phyloP scores from a whole-genome alignment of 2,329 filamentous ascomycete species.

The Pseudopyrenochaeta lycopersici region DNA sequence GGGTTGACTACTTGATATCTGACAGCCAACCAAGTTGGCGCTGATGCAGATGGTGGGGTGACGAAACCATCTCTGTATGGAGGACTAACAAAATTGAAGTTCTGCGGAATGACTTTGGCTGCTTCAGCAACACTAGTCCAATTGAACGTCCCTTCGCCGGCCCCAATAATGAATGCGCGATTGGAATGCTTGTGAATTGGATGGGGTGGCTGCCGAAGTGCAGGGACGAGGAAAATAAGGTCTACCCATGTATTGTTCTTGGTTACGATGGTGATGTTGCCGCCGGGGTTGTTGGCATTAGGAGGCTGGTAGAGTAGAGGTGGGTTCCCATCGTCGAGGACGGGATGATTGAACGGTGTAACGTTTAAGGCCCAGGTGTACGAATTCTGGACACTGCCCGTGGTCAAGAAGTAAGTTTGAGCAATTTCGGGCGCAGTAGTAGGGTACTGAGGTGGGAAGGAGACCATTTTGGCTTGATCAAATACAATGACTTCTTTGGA shows the following conservation, averaged over 20 bases:
- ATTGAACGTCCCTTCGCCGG: constrained; percentile 57
- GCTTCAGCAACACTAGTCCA: constrained; percentile 66
- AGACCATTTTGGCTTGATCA: constrained; percentile 53
- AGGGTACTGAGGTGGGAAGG: constrained; percentile 57
- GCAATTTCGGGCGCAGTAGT: constrained; percentile 55
- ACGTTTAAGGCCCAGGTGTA: constrained; percentile 65
- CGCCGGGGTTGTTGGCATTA: constrained; percentile 28
- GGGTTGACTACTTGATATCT: constrained; percentile 58
- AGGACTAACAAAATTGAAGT: constrained; percentile 67
- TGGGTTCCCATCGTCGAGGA: constrained; percentile 48
- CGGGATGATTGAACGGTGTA: constrained; percentile 50
- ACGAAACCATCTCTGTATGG: constrained; percentile 62
- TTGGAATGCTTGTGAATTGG: constrained; percentile 72
- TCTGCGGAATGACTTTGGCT: constrained; percentile 52
- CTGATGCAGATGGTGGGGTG: constrained; percentile 38
- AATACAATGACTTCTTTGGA: constrained; percentile 52
- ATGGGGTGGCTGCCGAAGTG: constrained; percentile 60
- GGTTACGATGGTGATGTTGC: constrained; percentile 57
- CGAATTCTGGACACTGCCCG: constrained; percentile 48
- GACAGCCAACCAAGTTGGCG: constrained; percentile 53
- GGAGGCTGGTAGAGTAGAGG: constrained; percentile 58
- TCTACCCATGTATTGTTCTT: constrained; percentile 47
- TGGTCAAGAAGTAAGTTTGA: constrained; percentile 54
- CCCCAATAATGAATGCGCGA: constrained; percentile 67
- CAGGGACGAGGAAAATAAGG: constrained; percentile 35